phyloP scores from a whole-genome alignment of 768 basidiomycete genomes.

The Leccinum aurantiacum region DNA sequence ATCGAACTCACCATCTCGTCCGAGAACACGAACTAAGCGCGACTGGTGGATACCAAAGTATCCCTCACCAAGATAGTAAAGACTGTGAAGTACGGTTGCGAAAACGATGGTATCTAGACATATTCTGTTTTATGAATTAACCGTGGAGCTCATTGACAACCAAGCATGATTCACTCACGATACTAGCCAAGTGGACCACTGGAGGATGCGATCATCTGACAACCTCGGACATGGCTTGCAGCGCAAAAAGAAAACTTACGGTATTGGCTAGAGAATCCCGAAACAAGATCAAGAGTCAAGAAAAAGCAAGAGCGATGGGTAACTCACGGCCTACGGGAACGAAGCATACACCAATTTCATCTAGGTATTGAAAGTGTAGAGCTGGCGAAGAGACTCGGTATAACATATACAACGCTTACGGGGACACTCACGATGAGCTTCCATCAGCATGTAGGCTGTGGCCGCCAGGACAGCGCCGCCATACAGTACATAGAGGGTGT shows the following conservation, averaged over 20 bases:
- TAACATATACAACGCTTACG: neutral
- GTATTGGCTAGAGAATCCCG: neutral
- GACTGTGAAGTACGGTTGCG: neutral
- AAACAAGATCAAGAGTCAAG: conserved; percentile 2
- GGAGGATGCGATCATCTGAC: neutral
- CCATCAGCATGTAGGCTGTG: neutral
- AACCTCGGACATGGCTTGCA: neutral
- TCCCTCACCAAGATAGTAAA: conserved; percentile 1
- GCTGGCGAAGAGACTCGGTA: conserved; percentile 1
- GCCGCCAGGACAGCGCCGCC: neutral
- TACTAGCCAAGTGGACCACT: conserved; percentile 16
- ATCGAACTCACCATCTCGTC: conserved; percentile 25
- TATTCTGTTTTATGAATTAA: conserved; percentile 13
- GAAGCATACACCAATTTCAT: conserved; percentile 14
- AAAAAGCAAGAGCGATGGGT: neutral
- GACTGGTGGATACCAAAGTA: conserved; percentile 1
- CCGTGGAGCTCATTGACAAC: neutral
- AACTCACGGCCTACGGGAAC: conserved; percentile 12
- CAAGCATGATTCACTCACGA: conserved; percentile 8
- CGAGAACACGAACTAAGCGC: conserved; percentile 15
- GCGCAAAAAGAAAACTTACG: conserved; percentile 10
- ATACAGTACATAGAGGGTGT: conserved; percentile 15
- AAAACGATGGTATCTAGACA: conserved; percentile 16
- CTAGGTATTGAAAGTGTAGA: conserved; percentile 7
- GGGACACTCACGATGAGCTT: neutral